Conservation (phyloP, 768 basidiomycete species). For the Boletus subcaerulescens region DNA sequence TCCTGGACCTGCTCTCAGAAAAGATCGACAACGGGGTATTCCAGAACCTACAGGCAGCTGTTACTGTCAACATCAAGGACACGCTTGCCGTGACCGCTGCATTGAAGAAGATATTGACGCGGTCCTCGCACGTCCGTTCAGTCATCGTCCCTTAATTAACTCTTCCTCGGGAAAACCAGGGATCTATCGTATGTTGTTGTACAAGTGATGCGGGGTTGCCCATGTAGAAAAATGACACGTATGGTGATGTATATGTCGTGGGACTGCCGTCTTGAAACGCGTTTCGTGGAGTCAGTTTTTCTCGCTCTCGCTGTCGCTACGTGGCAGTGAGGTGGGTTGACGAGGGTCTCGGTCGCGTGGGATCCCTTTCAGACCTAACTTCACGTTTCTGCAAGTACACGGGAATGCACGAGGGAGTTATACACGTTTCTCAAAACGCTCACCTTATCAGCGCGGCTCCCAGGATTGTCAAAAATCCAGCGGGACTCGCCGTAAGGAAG, state of each 20-base stretch:
- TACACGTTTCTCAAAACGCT: neutral
- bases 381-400: conserved; percentile 1
- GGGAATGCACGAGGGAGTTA: neutral
- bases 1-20: conserved; percentile 27
- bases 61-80: conserved; percentile 20
- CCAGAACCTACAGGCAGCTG: conserved; percentile 27
- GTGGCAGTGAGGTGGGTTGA: neutral
- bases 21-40: conserved; percentile 31
- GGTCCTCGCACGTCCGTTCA: conserved; percentile 28
- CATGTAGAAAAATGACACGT: too few species aligned
- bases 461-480: conserved; percentile 7
- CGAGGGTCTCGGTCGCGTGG: neutral
- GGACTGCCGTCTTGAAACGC: neutral
- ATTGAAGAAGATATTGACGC: conserved; percentile 24
- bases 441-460: conserved; percentile 11
- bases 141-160: conserved; percentile 24
- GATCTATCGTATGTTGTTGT: neutral
- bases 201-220: neutral
- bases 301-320: neutral
- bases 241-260: too few species aligned
- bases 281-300: neutral
- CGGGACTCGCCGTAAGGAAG: conserved; percentile 10
- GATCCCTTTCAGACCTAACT: neutral
- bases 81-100: conserved; percentile 18
- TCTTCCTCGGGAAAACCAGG: neutral